Conservation (phyloP, 306 rosid species). For the Pueraria montana region DNA sequence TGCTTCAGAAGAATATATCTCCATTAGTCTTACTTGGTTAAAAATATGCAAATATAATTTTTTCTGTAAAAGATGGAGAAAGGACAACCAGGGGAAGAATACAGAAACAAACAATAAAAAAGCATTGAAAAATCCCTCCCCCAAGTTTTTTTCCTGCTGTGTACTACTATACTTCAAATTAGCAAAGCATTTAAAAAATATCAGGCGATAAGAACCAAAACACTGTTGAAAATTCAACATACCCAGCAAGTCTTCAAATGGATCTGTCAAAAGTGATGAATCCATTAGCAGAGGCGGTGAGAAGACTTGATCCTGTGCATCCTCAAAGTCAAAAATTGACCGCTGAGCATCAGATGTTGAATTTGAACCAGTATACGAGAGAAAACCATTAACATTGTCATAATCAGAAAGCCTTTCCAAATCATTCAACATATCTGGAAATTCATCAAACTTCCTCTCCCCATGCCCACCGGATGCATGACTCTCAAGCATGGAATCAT, state of each 20-base stretch:
- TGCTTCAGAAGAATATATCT: conserved; percentile 2
- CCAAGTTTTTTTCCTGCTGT: neutral
- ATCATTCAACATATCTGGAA: conserved; percentile 71
- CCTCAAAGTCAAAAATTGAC: conserved; percentile 78
- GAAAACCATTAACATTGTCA: conserved; percentile 88
- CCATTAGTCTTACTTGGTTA: neutral
- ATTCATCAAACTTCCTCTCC: conserved; percentile 64
- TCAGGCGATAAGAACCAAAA: conserved; percentile 26
- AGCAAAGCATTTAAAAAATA: conserved; percentile 37
- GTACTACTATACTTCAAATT: conserved; percentile 19
- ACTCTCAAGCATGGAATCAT: conserved; percentile 62
- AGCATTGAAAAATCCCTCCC: conserved; percentile 20
- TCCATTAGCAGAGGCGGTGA: conserved; percentile 95
- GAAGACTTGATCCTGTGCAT: conserved; percentile 83
- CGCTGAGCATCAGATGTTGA: conserved; percentile 71
- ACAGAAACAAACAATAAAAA: conserved; percentile 2
- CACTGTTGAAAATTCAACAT: conserved; percentile 55
- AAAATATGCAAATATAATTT: conserved; percentile 5
- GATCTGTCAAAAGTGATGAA: conserved; percentile 75
- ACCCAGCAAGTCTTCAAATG: conserved; percentile 96
- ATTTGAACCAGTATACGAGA: conserved; percentile 75
- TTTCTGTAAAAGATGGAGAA: neutral
- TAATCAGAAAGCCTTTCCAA: conserved; percentile 76
- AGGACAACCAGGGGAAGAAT: neutral
- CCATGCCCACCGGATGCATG: conserved; percentile 58